Base-by-base conservation (phyloP, 2,329 filamentous ascomycete genomes). In the Helminthosporium solani region DNA sequence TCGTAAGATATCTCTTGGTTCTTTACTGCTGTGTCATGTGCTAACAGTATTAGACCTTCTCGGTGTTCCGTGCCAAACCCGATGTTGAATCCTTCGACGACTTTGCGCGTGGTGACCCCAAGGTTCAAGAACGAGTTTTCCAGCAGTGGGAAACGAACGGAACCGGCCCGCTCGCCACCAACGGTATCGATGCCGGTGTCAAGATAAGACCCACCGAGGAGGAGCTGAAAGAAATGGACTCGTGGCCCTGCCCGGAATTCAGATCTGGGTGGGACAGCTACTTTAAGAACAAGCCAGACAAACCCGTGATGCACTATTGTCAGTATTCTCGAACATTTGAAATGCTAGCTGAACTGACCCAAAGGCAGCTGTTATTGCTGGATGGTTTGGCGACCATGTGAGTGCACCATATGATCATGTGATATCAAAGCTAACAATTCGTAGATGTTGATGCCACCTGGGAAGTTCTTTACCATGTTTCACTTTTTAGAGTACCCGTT, bases 401-500 rank as follows among this genome's bases (percentile, higher is more conserved):
- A 38, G 52, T 39, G 36, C 21, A 44, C 42, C 36, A 45, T 43
- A 47, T 70, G 67, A 53, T 70, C 76, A 64, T 30, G 9, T 23
- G 5, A 5, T 33, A 40, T 3, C 74, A 80, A 60, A 27, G 23
- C 42, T 45, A 15, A 45, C 20, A 39, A 15, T 21, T 6, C 7
- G 12, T 15, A 46, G 21, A 78, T 80, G 70, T 66, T 72, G 40
- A 85, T 87, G 79, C 86, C 86, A 0, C 80, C 85, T 1, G 86
- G 86, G 55, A 89, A 90, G 53, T 90, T 88, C 78, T 89, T 90
- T 74, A 86, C 83, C 62, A 90, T 90, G 85, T 89, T 89, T 78
- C 85, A 88, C 68, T 90, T 89, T 79, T 69, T 89, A 31, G 84
- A 88, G 72, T 88, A 88, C 58, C 86, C 86, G 0, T 89, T 88